Evolutionary conservation across 2,329 filamentous ascomycete genomes (phyloP).

Genomic region (Trichoderma brevicompactum): DNA sequence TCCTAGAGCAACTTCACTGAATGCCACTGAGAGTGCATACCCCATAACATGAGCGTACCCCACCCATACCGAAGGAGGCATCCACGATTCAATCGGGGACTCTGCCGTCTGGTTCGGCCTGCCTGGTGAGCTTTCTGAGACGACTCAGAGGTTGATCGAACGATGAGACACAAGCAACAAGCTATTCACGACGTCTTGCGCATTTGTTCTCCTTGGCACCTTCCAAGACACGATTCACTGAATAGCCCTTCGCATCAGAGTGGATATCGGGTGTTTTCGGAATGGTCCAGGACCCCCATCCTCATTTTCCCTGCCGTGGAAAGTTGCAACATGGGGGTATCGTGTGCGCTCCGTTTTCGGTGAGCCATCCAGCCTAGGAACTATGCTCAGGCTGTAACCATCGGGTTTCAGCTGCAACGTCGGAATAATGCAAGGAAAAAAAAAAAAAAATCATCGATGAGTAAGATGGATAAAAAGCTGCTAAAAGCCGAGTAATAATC

Average conservation of each 20-base stretch:
- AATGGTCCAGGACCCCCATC: constrained; percentile 25
- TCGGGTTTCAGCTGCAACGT: background rate
- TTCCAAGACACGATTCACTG: background rate
- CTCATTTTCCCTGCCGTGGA: constrained; percentile 9
- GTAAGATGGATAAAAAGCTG: background rate
- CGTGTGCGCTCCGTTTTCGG: constrained; percentile 23
- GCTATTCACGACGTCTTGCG: background rate
- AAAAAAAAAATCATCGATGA: background rate
- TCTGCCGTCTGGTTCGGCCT: background rate
- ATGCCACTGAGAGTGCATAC: too few relatives aligned
- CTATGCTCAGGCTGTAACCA: background rate
- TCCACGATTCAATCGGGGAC: background rate
- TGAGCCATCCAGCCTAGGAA: background rate
- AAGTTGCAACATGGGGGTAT: constrained; percentile 17
- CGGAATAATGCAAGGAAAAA: background rate
- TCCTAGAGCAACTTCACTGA: too few relatives aligned
- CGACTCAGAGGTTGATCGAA: constrained; percentile 2
- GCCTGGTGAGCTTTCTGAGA: background rate
- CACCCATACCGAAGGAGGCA: too few relatives aligned
- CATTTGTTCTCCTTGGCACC: background rate
- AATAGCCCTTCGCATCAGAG: background rate
- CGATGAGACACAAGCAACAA: constrained; percentile 1
- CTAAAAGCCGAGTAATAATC: constrained; percentile 11
- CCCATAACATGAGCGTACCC: background rate
- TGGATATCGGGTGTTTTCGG: constrained; percentile 29